Percentiles rank a stretch among this genome's conserved stretches.
phyloP scores from a whole-genome alignment of 805 yeast genomes.

The Schizosaccharomyces japonicus region DNA sequence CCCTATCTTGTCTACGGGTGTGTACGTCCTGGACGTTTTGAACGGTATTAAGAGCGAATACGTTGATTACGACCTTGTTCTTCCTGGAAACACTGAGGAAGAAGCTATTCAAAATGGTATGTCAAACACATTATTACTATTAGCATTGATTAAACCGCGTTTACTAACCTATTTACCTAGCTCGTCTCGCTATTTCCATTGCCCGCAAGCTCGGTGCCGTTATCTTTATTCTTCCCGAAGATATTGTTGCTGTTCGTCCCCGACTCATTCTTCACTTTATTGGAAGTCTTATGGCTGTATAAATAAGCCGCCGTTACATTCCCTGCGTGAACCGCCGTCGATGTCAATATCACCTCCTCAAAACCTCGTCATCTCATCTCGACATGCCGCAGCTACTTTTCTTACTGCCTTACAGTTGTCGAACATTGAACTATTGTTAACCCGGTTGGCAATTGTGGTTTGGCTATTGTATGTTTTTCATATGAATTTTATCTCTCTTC shows the following conservation, averaged over 20 bases:
- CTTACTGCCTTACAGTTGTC: too few relatives aligned
- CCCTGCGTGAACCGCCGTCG: too few relatives aligned
- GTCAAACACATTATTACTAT: background rate
- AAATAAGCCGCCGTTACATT: too few relatives aligned
- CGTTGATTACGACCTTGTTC: conserved; percentile 82
- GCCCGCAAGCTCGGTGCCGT: conserved; percentile 95
- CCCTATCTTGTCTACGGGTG: conserved; percentile 47
- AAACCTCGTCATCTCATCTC: too few relatives aligned
- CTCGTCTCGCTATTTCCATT: conserved; percentile 87
- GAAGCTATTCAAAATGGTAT: conserved; percentile 65
- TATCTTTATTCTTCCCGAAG: conserved; percentile 99
- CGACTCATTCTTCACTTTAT: conserved; percentile 82
- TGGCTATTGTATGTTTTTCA: too few relatives aligned
- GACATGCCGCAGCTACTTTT: too few relatives aligned
- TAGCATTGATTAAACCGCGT: background rate
- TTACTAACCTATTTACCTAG: background rate
- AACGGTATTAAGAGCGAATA: conserved; percentile 92
- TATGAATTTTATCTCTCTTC: too few relatives aligned
- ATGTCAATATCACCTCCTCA: too few relatives aligned
- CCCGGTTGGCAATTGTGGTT: too few relatives aligned
- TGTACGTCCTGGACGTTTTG: conserved; percentile 67
- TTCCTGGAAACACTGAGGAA: conserved; percentile 55
- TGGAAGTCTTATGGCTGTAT: conserved; percentile 73
- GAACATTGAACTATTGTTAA: too few relatives aligned
- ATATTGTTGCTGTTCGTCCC: conserved; percentile 84